Evolutionary conservation across 495 filamentous ascomycete species (phyloP), one percentile per base, ranked within the genome.

Genomic region (Lepidopterella palustris): DNA sequence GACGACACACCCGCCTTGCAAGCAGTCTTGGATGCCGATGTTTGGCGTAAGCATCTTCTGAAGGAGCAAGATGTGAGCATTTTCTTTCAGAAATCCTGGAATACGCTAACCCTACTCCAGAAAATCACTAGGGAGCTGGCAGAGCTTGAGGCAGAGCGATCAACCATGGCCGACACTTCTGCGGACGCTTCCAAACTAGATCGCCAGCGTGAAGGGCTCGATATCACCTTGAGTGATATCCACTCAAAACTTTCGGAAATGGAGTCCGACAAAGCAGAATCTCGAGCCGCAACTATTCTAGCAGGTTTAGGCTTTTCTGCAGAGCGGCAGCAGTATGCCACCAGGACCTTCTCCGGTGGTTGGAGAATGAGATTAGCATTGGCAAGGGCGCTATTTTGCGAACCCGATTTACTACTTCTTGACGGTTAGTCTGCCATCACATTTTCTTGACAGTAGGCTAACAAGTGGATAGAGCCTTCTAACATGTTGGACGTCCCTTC

Each of bases 401-500:
- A 99, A 72, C 93, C 93, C 31, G 93, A 99, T 75, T 77, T 99
- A 23, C 79, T 99, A 61, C 81, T 99, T 67, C 90, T 98, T 69
- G 93, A 98, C 76, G 81, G 80, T 82, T 73, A 26, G 70, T 59
- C n/a, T 40, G 10, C 11, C 8, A 8, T 32, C 18, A 31, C 8
- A 31, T 6, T 5, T 18, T n/a, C 27, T 18, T 32, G 9, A 54
- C 11, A 18, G 6, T 21, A 27, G 1, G 20, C 51, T 40, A 32
- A 32, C 9, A 32, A 2, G 2, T 20, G 29, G 27, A 47, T 47
- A 82, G 92, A 98, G 83, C 93, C 93, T 70, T 97, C 95, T 51
- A 99, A 99, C 85, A 99, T 99, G 93, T 92, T 99, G 90, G 93
- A 99, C 74, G 93, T 97, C 61, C 95, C 93, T 5, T 97, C 95